Evolutionary conservation across 2,329 filamentous ascomycete genomes (phyloP).

Genomic region (Cladophialophora psammophila): DNA sequence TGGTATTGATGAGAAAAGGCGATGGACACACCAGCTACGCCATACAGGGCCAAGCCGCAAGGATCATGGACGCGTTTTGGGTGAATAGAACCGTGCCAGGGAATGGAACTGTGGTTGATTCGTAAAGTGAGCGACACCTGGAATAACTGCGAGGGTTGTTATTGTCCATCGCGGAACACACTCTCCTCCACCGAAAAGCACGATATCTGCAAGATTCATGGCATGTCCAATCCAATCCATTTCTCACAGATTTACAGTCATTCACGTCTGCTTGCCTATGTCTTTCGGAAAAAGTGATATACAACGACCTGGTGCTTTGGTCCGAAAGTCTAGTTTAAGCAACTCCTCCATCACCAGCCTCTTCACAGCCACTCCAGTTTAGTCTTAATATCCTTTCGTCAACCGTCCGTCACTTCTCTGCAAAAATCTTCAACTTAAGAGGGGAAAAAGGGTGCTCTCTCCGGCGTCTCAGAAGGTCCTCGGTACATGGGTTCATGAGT

Average conservation of each 20-base stretch:
- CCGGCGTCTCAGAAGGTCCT: slow-evolving; percentile 11
- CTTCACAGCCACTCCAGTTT: slow-evolving; percentile 6
- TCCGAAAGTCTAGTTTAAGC: slow-evolving; percentile 21
- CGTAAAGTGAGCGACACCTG: background rate
- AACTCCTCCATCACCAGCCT: slow-evolving; percentile 15
- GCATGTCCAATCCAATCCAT: slow-evolving; percentile 5
- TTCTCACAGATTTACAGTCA: slow-evolving; percentile 16
- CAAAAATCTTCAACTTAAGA: slow-evolving; percentile 8
- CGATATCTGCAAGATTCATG: background rate
- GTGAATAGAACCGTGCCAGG: slow-evolving; percentile 21
- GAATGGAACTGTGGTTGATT: slow-evolving; percentile 17
- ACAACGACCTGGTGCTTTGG: slow-evolving; percentile 15
- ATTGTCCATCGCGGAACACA: too few species aligned
- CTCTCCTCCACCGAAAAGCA: slow-evolving; percentile 1
- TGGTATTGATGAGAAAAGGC: slow-evolving; percentile 52
- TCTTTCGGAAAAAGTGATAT: slow-evolving; percentile 23
- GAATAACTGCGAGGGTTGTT: background rate
- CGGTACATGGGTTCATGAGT: slow-evolving; percentile 13
- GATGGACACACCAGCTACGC: slow-evolving; percentile 26
- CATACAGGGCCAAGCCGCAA: background rate
- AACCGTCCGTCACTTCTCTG: background rate
- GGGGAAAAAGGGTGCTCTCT: slow-evolving; percentile 18
- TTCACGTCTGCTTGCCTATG: slow-evolving; percentile 19
- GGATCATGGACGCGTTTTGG: slow-evolving; percentile 20
- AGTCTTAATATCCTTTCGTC: slow-evolving; percentile 8